Base-by-base conservation (phyloP, 768 basidiomycete species). In the Tulasnella sp. region DNA sequence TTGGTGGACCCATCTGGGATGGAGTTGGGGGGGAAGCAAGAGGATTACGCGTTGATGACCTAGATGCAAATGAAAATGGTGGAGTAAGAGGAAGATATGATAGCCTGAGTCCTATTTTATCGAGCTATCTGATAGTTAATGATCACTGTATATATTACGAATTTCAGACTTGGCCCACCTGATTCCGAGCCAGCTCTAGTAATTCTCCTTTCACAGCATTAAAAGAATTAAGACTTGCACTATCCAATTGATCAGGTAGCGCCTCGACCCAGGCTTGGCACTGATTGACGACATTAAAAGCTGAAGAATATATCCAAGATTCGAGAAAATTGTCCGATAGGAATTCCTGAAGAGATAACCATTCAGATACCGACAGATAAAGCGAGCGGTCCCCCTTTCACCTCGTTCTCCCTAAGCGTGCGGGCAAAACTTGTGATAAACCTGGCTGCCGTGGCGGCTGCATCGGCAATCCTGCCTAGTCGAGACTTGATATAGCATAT, bases 221-320 rank as follows among this genome's bases (percentile, higher is more conserved):
- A 60, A 82, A 79, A 5, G 70, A 67, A 22, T 70, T 65, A 15
- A 76, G 62, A 8, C 70, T 61, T 2, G 69, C 50, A 2, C 72
- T 69, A 43, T 81, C 73, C 40, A 78, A 62, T 20, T 70, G 67
- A 53, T 70, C 65, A 1, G 64, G 57, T n/a, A 67, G 62, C 9
- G 74, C 72, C 13, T 59, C 56, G 13, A 49, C 43, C 86, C 89
- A 91, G 2, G 66, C 64, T 56, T 86, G 81, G 58, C 82, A 86
- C 57, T 81, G 79, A 10, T 87, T 80, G 24, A 90, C 77, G 37
- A 83, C 78, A 56, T 81, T 87, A 37, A 92, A 70, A 16, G 88
- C 80, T 0, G 91, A 88, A 15, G 85, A 88, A 65, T 89, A 96
- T 29, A 76, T 82, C 95, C 95, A 99, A 0, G 86, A 82, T 62